Evolutionary conservation across 2,329 filamentous ascomycete species (phyloP), one percentile per base, ranked within the genome.

Genomic region (Aspergillus costaricaensis): DNA sequence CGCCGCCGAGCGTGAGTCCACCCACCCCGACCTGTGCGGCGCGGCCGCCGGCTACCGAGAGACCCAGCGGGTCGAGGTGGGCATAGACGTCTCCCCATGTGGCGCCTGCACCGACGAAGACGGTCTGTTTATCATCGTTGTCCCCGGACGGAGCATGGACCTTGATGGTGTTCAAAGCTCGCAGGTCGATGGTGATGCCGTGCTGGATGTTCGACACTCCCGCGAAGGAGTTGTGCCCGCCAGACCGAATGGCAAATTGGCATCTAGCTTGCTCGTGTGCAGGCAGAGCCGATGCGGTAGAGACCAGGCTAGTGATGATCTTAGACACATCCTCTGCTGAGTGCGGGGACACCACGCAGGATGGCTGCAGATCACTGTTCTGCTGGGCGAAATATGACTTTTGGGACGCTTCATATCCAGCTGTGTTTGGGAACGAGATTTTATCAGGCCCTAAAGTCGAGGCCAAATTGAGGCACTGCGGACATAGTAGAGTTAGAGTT

Each of bases 1-100:
- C 65, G 3, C 65, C 65, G 3, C 62, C 65, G 9, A 55, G 51
- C 1, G 61, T 62, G 2, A 71, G 41, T 4, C 71, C 71, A 1
- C 70, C 71, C 2, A 74, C 67, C 6, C 71, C 69, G 27, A 74
- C 66, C 17, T 52, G 58, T 0, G 61, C 60, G 14, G 58, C 65
- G 32, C 71, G 65, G 5, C 68, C 71, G 7, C 69, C 69, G 12
- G 64, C 59, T 1, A 70, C 68, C 12, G 65, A 50, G 9, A 71
- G 56, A 30, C 59, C 43, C 2, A 61, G 25, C 8, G 60, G 54
- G 23, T 69, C 68, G n/a, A 69, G 66, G 5, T 17, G 19, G 9
- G n/a, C 4, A 49, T 67, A 67, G 2, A 63, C 63, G 0, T 63
- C 58, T 4, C 55, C 57, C 63, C 63, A 64, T 7, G 57, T 65